These are phyloP conservation scores for Saitozyma sp. DNA, from an alignment of 768 basidiomycete species.

Conservation along the genomic window DNA sequence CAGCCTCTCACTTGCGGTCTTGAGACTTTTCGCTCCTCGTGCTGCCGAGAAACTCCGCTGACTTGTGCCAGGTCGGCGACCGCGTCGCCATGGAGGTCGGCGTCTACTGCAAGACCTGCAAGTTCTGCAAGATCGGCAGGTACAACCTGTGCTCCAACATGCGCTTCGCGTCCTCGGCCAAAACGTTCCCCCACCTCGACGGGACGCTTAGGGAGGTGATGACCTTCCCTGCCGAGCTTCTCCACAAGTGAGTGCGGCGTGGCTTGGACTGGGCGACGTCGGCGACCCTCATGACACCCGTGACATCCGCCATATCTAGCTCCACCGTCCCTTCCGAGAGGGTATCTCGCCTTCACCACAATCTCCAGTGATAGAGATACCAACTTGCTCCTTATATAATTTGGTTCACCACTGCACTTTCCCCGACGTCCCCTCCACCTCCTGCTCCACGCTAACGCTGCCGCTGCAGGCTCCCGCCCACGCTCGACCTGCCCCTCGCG, in stretches of 20 bases:
- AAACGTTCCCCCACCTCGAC: conserved; percentile 88
- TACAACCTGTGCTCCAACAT: conserved; percentile 92
- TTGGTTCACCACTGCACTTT: no score
- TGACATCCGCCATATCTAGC: conserved; percentile 3
- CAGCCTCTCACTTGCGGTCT: not conserved
- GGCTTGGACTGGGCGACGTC: no score
- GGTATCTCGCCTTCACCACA: no score
- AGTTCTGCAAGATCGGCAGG: conserved; percentile 60
- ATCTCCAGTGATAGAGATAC: no score
- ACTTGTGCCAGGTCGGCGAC: conserved; percentile 61
- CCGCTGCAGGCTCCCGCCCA: conserved; percentile 62
- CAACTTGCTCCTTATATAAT: no score
- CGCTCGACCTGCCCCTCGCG: conserved; percentile 73
- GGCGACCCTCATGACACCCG: not conserved
- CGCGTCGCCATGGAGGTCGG: conserved; percentile 93
- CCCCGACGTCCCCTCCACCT: not conserved
- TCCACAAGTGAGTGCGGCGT: conserved; percentile 72
- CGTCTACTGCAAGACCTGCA: conserved; percentile 70
- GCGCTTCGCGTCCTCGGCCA: conserved; percentile 85
- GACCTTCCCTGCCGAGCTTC: conserved; percentile 81
- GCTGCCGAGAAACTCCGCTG: not conserved
- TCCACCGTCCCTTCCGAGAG: conserved; percentile 8
- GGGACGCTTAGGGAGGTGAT: conserved; percentile 84
- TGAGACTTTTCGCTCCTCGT: no score
- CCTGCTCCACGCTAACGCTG: not conserved